Percentiles rank a stretch among this genome's conserved stretches.
Conservation (phyloP, 208 protist genomes). For the Acanthamoeba triangularis region DNA sequence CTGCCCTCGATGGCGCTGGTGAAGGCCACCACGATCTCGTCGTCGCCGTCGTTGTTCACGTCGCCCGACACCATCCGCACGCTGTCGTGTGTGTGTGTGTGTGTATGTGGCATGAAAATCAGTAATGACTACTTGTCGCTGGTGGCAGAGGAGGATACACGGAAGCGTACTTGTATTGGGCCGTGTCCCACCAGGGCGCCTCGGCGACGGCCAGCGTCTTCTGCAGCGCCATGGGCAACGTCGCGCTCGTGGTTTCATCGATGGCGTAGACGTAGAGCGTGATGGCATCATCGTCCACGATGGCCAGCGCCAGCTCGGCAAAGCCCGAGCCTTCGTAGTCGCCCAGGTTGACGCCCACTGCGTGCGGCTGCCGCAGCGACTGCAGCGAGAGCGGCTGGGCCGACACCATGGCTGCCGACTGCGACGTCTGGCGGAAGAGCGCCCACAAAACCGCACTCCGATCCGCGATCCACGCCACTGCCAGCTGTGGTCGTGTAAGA, state of each 20-base stretch:
- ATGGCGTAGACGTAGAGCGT: conserved; percentile 8
- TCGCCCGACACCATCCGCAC: conserved; percentile 1
- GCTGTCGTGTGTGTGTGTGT: background rate
- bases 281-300: background rate
- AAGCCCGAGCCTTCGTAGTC: conserved; percentile 54
- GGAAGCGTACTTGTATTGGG: background rate
- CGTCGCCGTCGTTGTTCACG: conserved; percentile 20
- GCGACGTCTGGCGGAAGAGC: background rate
- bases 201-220: background rate
- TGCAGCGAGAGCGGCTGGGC: background rate
- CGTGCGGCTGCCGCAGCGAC: background rate
- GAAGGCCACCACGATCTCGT: background rate
- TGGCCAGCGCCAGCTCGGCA: background rate
- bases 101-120: no score
- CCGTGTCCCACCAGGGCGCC: background rate
- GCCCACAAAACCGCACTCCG: background rate
- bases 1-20: background rate
- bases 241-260: background rate
- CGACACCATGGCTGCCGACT: background rate
- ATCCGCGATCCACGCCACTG: conserved; percentile 30
- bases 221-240: background rate
- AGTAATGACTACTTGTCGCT: no score
- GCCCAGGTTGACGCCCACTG: conserved; percentile 17
- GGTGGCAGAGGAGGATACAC: no score
- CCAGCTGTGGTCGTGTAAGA: background rate